Conservation (phyloP, 169 alveolate genomes). For the Cryptosporidium ubiquitum region DNA sequence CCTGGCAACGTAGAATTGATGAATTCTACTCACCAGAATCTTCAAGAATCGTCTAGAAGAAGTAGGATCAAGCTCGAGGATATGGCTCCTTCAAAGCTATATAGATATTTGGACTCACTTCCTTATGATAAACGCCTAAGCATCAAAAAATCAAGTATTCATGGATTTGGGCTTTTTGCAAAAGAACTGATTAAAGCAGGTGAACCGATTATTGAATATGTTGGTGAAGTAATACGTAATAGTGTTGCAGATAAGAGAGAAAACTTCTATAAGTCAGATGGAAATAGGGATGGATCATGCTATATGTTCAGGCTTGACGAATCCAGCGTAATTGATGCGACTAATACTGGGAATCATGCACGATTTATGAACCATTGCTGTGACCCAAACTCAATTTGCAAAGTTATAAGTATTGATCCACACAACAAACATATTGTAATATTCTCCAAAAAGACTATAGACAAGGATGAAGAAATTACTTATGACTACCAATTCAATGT, state of each 20-base stretch:
- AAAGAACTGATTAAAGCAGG: constrained; percentile 89
- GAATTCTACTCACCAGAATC: background rate
- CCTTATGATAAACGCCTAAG: constrained; percentile 82
- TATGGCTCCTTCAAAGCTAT: constrained; percentile 80
- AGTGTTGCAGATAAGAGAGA: constrained; percentile 91
- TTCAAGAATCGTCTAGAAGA: background rate
- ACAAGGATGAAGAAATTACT: constrained; percentile 96
- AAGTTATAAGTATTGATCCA: constrained; percentile 85
- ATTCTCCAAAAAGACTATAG: constrained; percentile 91
- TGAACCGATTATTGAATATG: constrained; percentile 95
- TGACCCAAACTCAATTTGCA: constrained; percentile 91
- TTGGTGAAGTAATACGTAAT: constrained; percentile 92
- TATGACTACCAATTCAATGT: constrained; percentile 94
- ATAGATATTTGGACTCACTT: constrained; percentile 81
- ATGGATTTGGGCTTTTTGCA: constrained; percentile 94
- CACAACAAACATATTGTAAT: constrained; percentile 94
- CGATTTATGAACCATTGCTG: constrained; percentile 97
- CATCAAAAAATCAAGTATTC: constrained; percentile 87
- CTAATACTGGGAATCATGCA: constrained; percentile 94
- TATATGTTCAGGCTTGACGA: constrained; percentile 94
- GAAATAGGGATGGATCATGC: constrained; percentile 91
- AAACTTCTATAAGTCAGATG: constrained; percentile 84
- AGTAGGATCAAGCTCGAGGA: constrained; percentile 41
- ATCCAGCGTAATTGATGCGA: constrained; percentile 95
- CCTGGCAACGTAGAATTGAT: constrained; percentile 25